Evolutionary conservation across 495 filamentous ascomycete genomes (phyloP).

Genomic region (Penicillium waksmanii): DNA sequence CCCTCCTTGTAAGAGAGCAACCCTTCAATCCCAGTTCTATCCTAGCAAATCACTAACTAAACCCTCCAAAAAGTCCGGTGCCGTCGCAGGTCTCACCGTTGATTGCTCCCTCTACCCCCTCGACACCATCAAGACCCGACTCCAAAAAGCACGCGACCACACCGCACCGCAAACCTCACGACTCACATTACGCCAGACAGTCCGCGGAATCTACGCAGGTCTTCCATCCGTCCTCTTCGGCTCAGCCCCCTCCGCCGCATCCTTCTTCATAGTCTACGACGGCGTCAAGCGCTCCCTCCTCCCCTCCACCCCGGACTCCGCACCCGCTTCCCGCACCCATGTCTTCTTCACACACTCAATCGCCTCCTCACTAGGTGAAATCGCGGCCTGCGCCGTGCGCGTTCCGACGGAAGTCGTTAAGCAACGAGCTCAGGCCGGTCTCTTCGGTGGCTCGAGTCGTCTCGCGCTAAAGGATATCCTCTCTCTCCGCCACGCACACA

Average conservation of each 20-base stretch:
- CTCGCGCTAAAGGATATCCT: conserved; percentile 72
- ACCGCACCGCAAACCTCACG: conserved; percentile 57
- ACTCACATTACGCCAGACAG: conserved; percentile 50
- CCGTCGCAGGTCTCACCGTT: conserved; percentile 82
- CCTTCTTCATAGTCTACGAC: conserved; percentile 99
- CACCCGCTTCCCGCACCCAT: conserved; percentile 39
- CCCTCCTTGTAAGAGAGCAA: conserved; percentile 40
- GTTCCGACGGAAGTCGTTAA: conserved; percentile 98
- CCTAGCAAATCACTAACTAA: background rate
- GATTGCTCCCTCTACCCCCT: conserved; percentile 90
- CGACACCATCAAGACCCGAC: conserved; percentile 90
- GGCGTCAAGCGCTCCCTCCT: conserved; percentile 67
- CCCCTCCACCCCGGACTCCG: conserved; percentile 17
- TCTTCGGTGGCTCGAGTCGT: conserved; percentile 58
- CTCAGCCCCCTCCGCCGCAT: conserved; percentile 92
- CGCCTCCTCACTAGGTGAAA: conserved; percentile 86
- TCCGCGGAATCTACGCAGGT: conserved; percentile 75
- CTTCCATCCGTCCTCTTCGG: conserved; percentile 70
- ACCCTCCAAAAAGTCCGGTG: conserved; percentile 60
- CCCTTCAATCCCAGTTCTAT: background rate
- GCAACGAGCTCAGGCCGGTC: conserved; percentile 88
- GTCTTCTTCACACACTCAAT: conserved; percentile 69
- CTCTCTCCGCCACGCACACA: conserved; percentile 40
- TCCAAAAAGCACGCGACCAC: conserved; percentile 82
- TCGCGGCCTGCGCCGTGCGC: conserved; percentile 88